phyloP scores from a whole-genome alignment of 1,284 basidiomycete species.

The Ceratobasidium sp. region DNA sequence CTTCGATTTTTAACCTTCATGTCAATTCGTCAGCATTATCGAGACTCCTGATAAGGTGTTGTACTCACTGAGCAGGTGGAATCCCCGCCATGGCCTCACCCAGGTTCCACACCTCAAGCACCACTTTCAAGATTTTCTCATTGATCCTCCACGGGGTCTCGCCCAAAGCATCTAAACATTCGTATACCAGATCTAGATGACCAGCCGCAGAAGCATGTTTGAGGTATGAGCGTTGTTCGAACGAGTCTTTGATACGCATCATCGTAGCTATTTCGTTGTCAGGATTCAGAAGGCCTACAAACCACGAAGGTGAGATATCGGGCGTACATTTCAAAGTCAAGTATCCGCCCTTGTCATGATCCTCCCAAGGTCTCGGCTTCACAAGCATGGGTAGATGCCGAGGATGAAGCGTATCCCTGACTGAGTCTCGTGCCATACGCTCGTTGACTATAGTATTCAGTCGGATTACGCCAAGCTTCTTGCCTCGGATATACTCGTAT shows the following conservation, averaged over 20 bases:
- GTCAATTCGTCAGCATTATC: neutral
- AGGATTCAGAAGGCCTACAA: conserved; percentile 1
- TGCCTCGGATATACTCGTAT: conserved; percentile 93
- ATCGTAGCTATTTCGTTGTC: conserved; percentile 62
- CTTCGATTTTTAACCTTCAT: conserved; percentile 63
- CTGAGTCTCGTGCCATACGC: conserved; percentile 79
- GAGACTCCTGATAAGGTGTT: neutral
- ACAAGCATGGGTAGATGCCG: conserved; percentile 97
- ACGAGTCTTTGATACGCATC: conserved; percentile 94
- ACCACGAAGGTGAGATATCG: neutral
- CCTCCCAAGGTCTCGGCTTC: conserved; percentile 88
- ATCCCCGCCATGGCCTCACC: conserved; percentile 80
- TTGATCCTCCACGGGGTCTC: conserved; percentile 95
- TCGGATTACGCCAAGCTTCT: conserved; percentile 90
- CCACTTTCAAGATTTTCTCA: conserved; percentile 75
- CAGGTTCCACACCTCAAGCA: conserved; percentile 85
- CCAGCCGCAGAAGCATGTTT: conserved; percentile 78
- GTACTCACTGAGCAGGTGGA: conserved; percentile 65
- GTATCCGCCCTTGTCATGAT: conserved; percentile 86
- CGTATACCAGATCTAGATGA: conserved; percentile 86
- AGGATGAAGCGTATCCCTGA: conserved; percentile 86
- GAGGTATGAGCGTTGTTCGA: conserved; percentile 88
- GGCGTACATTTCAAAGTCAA: conserved; percentile 76
- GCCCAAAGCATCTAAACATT: conserved; percentile 90
- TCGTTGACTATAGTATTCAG: conserved; percentile 85